Percentiles rank a stretch among this genome's conserved stretches.
These are phyloP conservation scores for Mariannaea elegans DNA, from an alignment of 2,329 filamentous ascomycete genomes.

Conservation along the genomic window DNA sequence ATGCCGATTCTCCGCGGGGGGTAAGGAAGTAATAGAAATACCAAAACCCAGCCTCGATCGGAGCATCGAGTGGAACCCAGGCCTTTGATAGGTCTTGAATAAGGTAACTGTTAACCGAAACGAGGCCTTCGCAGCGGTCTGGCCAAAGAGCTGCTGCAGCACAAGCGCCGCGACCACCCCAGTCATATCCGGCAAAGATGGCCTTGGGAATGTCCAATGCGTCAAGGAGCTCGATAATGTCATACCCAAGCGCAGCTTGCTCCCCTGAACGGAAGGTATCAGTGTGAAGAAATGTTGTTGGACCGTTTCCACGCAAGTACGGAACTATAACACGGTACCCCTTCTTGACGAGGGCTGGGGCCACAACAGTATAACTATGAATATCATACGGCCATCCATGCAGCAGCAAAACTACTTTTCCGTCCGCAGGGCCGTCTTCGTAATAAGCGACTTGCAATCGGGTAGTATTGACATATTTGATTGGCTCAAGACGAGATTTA, in stretches of 20 bases:
- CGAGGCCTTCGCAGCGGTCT: slow-evolving; percentile 37
- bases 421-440: slow-evolving; percentile 25
- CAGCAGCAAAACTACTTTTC: slow-evolving; percentile 32
- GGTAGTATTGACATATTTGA: slow-evolving; percentile 2
- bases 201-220: slow-evolving; percentile 34
- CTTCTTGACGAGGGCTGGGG: slow-evolving; percentile 26
- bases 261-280: slow-evolving; percentile 36
- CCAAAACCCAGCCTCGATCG: slow-evolving; percentile 2
- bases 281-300: slow-evolving; percentile 34
- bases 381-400: slow-evolving; percentile 42
- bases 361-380: slow-evolving; percentile 34
- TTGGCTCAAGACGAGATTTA: not conserved
- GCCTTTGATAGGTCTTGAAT: slow-evolving; percentile 12
- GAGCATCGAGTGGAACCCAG: not conserved
- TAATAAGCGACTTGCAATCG: slow-evolving; percentile 28
- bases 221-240: slow-evolving; percentile 40
- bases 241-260: slow-evolving; percentile 38
- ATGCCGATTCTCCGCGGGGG: not conserved
- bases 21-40: slow-evolving; percentile 7
- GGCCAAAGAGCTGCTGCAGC: slow-evolving; percentile 41
- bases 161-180: slow-evolving; percentile 39
- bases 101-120: slow-evolving; percentile 31
- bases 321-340: slow-evolving; percentile 41
- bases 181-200: slow-evolving; percentile 42
- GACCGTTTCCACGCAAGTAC: slow-evolving; percentile 39